phyloP scores from a whole-genome alignment of 306 rosid genomes.

The Cucurbita argyrosperma region DNA sequence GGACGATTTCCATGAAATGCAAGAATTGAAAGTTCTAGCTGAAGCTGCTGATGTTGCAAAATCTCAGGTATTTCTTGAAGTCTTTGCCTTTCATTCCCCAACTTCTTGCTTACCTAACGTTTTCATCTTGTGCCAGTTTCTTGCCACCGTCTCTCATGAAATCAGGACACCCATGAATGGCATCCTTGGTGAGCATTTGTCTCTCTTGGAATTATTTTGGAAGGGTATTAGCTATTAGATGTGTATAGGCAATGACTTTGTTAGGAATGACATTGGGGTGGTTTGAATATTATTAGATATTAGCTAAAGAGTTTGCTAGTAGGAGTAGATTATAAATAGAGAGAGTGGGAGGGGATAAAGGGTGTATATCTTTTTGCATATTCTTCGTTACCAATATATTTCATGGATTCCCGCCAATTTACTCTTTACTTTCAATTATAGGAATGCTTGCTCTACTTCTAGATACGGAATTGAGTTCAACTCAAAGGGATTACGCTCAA shows the following conservation, averaged over 20 bases:
- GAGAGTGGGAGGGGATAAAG: neutral
- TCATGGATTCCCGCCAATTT: neutral
- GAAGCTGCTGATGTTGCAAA: slow-evolving; percentile 96
- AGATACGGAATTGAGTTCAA: slow-evolving; percentile 68
- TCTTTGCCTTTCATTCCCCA: neutral
- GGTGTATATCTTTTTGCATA: neutral
- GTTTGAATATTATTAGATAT: neutral
- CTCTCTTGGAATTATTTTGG: slow-evolving; percentile 1
- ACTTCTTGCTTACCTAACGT: slow-evolving; percentile 11
- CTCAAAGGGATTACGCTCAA: slow-evolving; percentile 89
- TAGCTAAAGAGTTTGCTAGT: neutral
- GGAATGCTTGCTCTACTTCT: slow-evolving; percentile 96
- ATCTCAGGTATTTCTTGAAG: slow-evolving; percentile 50
- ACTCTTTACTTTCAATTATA: slow-evolving; percentile 10
- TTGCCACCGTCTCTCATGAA: slow-evolving; percentile 97
- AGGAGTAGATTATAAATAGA: neutral
- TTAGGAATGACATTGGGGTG: neutral
- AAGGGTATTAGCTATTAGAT: neutral
- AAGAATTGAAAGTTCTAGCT: slow-evolving; percentile 59
- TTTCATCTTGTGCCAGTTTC: slow-evolving; percentile 40
- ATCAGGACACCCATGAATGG: slow-evolving; percentile 98
- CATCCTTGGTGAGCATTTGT: slow-evolving; percentile 52
- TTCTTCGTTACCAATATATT: neutral
- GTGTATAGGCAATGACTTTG: neutral
- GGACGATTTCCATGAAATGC: slow-evolving; percentile 75